A percentile compares a stretch with the other conserved stretches of the same genome.
Conservation (phyloP, 768 basidiomycete species). For the Rhodotorula paludigena region DNA sequence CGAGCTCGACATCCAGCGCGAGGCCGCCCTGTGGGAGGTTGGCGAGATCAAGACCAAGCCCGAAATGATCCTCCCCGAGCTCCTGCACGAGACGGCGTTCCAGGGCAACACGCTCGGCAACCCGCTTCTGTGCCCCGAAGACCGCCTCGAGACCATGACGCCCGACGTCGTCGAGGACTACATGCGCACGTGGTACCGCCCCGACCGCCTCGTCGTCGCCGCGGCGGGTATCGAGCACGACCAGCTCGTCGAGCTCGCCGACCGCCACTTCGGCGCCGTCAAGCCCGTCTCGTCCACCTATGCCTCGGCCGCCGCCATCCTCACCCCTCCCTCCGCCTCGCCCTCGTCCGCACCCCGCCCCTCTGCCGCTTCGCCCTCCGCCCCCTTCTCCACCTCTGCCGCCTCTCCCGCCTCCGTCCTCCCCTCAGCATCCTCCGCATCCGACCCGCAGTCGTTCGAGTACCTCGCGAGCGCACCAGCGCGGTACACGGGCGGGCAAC, state of each 20-base stretch:
- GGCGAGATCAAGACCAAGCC: slow-evolving; percentile 82
- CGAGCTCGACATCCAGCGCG: slow-evolving; percentile 76
- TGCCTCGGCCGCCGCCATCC: not conserved
- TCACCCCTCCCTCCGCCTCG: slow-evolving; percentile 45
- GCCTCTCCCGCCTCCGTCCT: slow-evolving; percentile 45
- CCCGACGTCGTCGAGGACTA: slow-evolving; percentile 59
- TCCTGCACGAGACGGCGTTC: slow-evolving; percentile 82
- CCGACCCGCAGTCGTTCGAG: slow-evolving; percentile 38
- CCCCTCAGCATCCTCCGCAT: slow-evolving; percentile 3
- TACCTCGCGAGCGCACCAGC: slow-evolving; percentile 47
- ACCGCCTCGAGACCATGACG: slow-evolving; percentile 67
- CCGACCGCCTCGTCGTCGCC: slow-evolving; percentile 91
- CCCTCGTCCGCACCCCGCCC: slow-evolving; percentile 53
- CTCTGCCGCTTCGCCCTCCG: slow-evolving; percentile 46
- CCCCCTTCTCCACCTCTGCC: slow-evolving; percentile 47
- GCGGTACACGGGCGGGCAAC: slow-evolving; percentile 76
- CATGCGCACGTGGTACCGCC: slow-evolving; percentile 77
- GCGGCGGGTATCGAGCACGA: slow-evolving; percentile 89
- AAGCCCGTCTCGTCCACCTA: slow-evolving; percentile 45
- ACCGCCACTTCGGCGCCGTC: slow-evolving; percentile 73
- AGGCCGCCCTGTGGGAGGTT: slow-evolving; percentile 84
- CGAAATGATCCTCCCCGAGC: slow-evolving; percentile 86
- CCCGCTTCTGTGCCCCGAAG: slow-evolving; percentile 78
- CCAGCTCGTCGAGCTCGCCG: slow-evolving; percentile 74
- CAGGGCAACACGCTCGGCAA: slow-evolving; percentile 75